Base-by-base conservation (phyloP, 257 asterid genomes). In the Fraxinus excelsior region DNA sequence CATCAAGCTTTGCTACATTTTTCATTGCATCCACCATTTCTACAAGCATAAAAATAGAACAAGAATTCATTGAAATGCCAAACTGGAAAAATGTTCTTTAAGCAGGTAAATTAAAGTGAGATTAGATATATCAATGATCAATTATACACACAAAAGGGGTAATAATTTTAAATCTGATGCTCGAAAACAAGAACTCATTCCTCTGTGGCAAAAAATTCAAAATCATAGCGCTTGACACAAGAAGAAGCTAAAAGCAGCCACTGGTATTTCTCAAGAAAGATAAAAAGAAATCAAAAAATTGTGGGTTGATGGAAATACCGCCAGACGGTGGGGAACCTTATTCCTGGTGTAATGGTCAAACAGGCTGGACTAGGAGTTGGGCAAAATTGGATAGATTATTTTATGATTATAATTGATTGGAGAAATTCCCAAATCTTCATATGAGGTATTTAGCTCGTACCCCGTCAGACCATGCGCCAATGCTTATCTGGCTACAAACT, bases 1-100 rank as follows among this genome's bases (percentile, higher is more conserved):
- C 77, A 28, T 72, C 81, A 67, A 60, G 49, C 32, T 60, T 78
- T 19, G 81, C 77, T 32, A 71, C 72, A 42, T 25, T 60, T 44
- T 71, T 78, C 81, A 78, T 78, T 2, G 81, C 81, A 60, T 78
- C 77, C 11, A 78, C 81, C 81, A 78, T 78, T 75, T 78, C 76
- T 78, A 53, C 23, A 53, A 53, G 18, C 53, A 44, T 12, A 14
- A 19, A 44, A 44, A 44, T 44, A 13, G 53, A 44, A 44, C 53
- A 12, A 44, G 53, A 44, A 13, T 44, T 44, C 53, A 44, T 14
- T 44, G 53, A 44, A 40, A 44, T 44, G 19, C 13, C 53, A 44
- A 44, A 44, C 53, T 3, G 53, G 14, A 44, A 13, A 12, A 12
- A 12, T 44, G 19, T 44, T 13, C 13, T 40, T 9, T 40, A 11